Evolutionary conservation across 2,329 filamentous ascomycete species (phyloP).

Genomic region (Colletotrichum godetiae): DNA sequence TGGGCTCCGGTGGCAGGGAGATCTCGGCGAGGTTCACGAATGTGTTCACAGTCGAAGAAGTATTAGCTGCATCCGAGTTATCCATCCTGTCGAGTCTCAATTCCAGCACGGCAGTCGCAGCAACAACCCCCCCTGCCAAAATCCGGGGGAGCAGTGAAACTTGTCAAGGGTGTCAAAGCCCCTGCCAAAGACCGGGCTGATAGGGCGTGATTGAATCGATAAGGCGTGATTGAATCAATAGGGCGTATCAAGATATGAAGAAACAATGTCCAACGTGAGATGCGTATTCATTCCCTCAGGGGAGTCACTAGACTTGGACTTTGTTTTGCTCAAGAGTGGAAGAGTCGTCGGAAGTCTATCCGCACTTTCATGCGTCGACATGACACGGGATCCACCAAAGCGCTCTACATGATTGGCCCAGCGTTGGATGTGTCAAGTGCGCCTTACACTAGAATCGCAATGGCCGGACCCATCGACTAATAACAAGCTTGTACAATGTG

Average conservation of each 20-base stretch:
- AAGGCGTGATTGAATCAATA: not conserved
- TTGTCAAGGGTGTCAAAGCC: not conserved
- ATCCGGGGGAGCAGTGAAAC: not conserved
- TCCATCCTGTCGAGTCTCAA: not conserved
- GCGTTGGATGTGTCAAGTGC: slow-evolving; percentile 18
- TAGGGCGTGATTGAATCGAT: not conserved
- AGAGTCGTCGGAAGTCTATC: slow-evolving; percentile 10
- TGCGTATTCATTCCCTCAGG: not conserved
- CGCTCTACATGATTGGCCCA: slow-evolving; percentile 4
- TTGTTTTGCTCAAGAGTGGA: slow-evolving; percentile 12
- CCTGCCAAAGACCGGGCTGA: not conserved
- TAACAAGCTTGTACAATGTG: not conserved
- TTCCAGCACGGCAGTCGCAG: not conserved
- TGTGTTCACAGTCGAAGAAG: not conserved
- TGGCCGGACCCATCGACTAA: not conserved
- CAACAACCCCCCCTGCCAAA: too few relatives aligned
- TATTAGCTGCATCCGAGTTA: too few relatives aligned
- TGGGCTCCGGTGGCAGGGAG: not conserved
- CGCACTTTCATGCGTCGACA: slow-evolving; percentile 3
- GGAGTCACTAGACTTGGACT: not conserved
- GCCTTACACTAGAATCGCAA: slow-evolving; percentile 27
- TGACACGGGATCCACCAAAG: not conserved
- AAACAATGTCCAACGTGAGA: not conserved
- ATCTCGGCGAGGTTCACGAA: not conserved
- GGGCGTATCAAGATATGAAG: not conserved